phyloP scores from a whole-genome alignment of 1,284 basidiomycete genomes.

The Vanrija pseudolonga region DNA sequence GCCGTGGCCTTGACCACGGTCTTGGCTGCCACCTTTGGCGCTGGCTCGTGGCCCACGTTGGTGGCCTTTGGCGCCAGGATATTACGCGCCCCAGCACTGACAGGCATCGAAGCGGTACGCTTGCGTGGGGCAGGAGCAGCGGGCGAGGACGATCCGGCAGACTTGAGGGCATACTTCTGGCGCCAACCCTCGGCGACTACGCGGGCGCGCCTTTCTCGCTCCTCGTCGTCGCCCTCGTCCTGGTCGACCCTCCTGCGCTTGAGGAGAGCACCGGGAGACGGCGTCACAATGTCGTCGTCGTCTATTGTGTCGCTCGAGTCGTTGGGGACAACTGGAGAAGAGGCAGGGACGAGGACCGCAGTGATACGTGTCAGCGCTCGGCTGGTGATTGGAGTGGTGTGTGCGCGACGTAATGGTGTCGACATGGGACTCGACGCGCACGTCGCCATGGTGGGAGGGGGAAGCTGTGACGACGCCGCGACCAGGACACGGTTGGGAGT shows the following conservation, averaged over 20 bases:
- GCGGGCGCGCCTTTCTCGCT: conserved; percentile 26
- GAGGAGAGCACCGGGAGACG: conserved; percentile 6
- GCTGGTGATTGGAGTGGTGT: not conserved
- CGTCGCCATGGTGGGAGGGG: not conserved
- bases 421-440: not conserved
- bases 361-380: conserved; percentile 5
- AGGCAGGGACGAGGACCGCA: conserved; percentile 19
- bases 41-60: not conserved
- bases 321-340: conserved; percentile 10
- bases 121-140: not conserved
- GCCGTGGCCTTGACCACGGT: not conserved
- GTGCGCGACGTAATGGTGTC: not conserved
- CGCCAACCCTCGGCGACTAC: conserved; percentile 41
- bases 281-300: conserved; percentile 32
- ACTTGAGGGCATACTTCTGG: conserved; percentile 36
- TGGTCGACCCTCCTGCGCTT: conserved; percentile 2
- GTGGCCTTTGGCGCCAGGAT: not conserved
- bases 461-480: conserved; percentile 4
- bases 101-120: not conserved
- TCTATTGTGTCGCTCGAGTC: conserved; percentile 29
- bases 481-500: conserved; percentile 8
- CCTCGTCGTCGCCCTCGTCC: conserved; percentile 21
- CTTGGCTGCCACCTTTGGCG: no score
- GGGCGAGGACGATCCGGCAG: conserved; percentile 7
- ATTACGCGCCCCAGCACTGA: not conserved